These are phyloP conservation scores for Colletotrichum sp. DNA, from an alignment of 2,329 filamentous ascomycete genomes.

Conservation along the genomic window DNA sequence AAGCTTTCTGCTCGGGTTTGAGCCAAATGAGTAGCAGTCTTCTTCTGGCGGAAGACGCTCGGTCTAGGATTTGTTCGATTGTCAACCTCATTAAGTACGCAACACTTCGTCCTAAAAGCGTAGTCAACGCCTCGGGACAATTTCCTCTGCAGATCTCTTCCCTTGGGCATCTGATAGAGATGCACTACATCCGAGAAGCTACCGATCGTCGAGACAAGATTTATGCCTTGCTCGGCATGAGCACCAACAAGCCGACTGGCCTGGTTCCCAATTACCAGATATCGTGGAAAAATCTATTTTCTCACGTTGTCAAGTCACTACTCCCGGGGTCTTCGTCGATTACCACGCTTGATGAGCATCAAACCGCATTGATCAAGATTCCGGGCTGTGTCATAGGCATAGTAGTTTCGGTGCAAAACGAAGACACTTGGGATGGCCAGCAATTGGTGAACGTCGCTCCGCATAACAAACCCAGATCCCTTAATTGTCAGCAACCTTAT, in stretches of 20 bases:
- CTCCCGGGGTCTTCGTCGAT: fast-evolving
- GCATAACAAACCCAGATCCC: no score
- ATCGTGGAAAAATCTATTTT: fast-evolving
- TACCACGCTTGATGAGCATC: neutral
- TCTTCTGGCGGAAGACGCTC: fast-evolving
- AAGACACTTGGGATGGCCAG: neutral
- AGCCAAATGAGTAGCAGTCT: fast-evolving
- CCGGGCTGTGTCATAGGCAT: neutral
- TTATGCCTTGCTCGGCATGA: neutral
- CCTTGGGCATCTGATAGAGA: fast-evolving
- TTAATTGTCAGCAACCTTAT: no score
- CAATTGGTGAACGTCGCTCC: fast-evolving
- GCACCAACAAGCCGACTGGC: fast-evolving
- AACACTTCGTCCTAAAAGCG: neutral
- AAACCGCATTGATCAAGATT: neutral
- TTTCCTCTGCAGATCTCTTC: neutral
- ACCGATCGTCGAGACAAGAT: neutral
- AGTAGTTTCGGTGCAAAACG: fast-evolving
- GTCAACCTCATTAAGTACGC: fast-evolving
- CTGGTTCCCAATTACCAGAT: neutral
- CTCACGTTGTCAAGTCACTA: fast-evolving
- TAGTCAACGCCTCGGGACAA: fast-evolving
- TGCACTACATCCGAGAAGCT: neutral
- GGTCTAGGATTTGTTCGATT: neutral
- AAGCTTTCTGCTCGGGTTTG: neutral